Evolutionary conservation across 2,329 filamentous ascomycete species (phyloP), one percentile per base, ranked within the genome.

Genomic region (Fusarium sublunatum): DNA sequence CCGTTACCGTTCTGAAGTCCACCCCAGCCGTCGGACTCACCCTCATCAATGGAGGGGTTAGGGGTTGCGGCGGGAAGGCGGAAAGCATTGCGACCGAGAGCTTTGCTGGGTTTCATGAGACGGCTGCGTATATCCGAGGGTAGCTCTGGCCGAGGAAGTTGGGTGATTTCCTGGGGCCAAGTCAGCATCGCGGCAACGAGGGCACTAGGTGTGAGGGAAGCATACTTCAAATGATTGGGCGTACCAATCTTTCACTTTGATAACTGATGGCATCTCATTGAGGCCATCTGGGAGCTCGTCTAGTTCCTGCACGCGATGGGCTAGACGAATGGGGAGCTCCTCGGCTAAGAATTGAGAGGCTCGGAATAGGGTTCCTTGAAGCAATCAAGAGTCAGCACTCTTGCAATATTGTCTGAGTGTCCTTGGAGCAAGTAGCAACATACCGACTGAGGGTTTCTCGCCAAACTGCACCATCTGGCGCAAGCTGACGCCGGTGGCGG

Each of bases 381-480:
- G 45, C 43, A 58, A 29, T 25, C 55, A 38, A 67, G 54, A 58
- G 43, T 58, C 48, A 53, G 48, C 47, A 48, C 36, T 15, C 22
- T 10, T 38, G 12, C n/a, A 8, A 45, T n/a, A 61, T 46, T 22
- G 58, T 92, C 88, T 78, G 96, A 92, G 67, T 92, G 92, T 7
- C 29, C 96, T 86, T 81, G 96, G 86, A 78, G 93, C 53, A 96
- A 87, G 77, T 13, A 36, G 34, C n/a, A 96, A 97, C 81, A 73
- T 82, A 95, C 92, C 92, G 71, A 89, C 91, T 13, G 93, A 97
- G 49, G 94, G 93, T 76, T 88, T 91, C 82, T 97, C 93, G 74
- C 94, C 94, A 77, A 98, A 98, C 78, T 98, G 94, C 57, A 98
- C 94, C 95, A 99, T 99, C 84, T 99, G 95, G 77, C 95, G 88